Evolutionary conservation across 352 stramenopile species (phyloP), one percentile per base, ranked within the genome.

Genomic region (Phytophthora brassicae): DNA sequence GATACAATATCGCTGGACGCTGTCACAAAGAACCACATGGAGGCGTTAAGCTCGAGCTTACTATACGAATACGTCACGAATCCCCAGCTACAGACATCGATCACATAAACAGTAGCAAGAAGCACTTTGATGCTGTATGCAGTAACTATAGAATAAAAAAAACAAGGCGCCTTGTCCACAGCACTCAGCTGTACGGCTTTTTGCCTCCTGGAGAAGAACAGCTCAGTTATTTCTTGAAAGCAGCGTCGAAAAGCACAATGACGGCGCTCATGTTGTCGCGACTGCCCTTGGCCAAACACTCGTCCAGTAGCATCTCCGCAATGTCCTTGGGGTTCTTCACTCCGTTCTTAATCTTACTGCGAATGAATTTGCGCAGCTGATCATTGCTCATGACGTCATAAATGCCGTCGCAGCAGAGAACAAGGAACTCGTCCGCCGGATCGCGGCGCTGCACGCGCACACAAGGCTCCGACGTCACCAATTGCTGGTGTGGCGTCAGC

Each of bases 311-410:
- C 56, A 79, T 73, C 56, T 95, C 85, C 26, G 81, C 80, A 48
- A 93, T 89, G 3, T 81, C 72, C 49, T 90, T 81, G 1, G 84
- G 73, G 56, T 74, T 80, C 58, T 68, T 71, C 6, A 71, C 38
- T 4, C 61, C 68, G 28, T 43, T 77, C 55, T 89, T 89, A 47
- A 93, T 69, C 64, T 92, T 91, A 62, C 64, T 66, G 6, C 84
- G 81, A 20, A 97, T 87, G 54, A 97, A 98, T 65, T 95, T 91
- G 43, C 92, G 84, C 50, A 94, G 74, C 72, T 98, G 89, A 68
- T 98, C 87, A 68, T 98, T 96, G 64, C 77, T 94, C 88, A 98
- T 97, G 28, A 98, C 94, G 60, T 98, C 94, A 73, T 92, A 98
- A 53, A 98, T 93, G 53, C 94, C 94, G 60, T 98, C 94, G 59